A percentile compares a stretch with the other conserved stretches of the same genome.
These are phyloP conservation scores for Tanacetum coccineum DNA, from an alignment of 129 eudicot species.

Conservation along the genomic window DNA sequence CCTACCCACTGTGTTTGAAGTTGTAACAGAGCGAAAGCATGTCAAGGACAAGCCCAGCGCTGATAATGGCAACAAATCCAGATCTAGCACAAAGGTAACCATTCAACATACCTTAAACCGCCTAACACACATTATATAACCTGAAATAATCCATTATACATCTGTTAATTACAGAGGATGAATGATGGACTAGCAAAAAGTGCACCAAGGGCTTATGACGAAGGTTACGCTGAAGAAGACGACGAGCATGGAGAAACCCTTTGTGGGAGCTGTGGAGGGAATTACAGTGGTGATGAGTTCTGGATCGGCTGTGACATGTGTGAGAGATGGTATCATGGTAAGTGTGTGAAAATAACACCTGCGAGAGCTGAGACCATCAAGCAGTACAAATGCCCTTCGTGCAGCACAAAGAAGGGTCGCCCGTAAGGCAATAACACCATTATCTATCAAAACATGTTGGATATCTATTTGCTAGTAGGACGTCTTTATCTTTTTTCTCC, in stretches of 20 bases:
- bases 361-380: constrained; percentile 63
- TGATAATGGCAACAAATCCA: constrained; percentile 66
- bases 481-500: not conserved
- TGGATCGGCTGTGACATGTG: constrained; percentile 85
- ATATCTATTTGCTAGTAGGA: constrained; percentile 23
- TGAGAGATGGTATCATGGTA: constrained; percentile 79
- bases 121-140: not conserved
- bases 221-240: constrained; percentile 57
- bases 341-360: constrained; percentile 71
- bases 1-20: constrained; percentile 71
- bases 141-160: not conserved
- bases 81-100: constrained; percentile 52
- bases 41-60: constrained; percentile 53
- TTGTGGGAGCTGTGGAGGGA: constrained; percentile 78
- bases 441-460: constrained; percentile 17
- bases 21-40: constrained; percentile 56
- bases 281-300: constrained; percentile 70
- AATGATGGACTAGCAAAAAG: constrained; percentile 52
- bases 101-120: not conserved
- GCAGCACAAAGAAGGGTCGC: constrained; percentile 48
- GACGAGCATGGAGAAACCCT: constrained; percentile 76
- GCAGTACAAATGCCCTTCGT: constrained; percentile 78
- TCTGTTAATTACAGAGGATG: constrained; percentile 41
- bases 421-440: constrained; percentile 21
- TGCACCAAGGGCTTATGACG: constrained; percentile 43